Base-by-base conservation (phyloP, 257 asterid genomes). In the Verbena officinalis region DNA sequence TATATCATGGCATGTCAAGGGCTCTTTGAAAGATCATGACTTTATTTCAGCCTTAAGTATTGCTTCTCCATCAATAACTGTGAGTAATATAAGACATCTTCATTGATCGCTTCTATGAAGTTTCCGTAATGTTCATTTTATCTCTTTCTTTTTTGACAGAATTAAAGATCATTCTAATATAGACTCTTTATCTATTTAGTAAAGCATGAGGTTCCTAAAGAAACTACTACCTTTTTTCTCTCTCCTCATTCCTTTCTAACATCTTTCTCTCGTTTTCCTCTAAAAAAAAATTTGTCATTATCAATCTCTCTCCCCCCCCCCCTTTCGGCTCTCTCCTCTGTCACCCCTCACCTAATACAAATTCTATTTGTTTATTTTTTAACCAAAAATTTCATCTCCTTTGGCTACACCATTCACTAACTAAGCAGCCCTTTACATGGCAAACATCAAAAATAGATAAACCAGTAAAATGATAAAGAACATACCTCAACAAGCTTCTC, bases 401-500 rank as follows among this genome's bases (percentile, higher is more conserved):
- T n/a, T n/a, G n/a, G 51, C 36, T 24, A 65, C 20, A 21, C 21
- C 62, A 43, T 12, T 15, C 65, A 44, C 11, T n/a, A 45, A 57
- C 58, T 64, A 68, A 40, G 65, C 43, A 61, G 69, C 53, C 38
- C 21, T 22, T 33, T 38, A 57, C n/a, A 8, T n/a, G 39, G 54
- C n/a, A 67, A 71, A 50, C 39, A 62, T 16, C 27, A 43, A 55
- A 73, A 55, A 60, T n/a, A 24, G 22, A 55, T 19, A 59, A 61
- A 44, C 11, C 42, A 44, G 6, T 11, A 42, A 17, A 34, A n/a
- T n/a, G 17, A 4, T 67, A 19, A 68, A 51, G 64, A 61, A 59
- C 75, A 65, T 83, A 94, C 99, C 96, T 83, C 86, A 9, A 73
- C 54, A 58, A 84, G 70, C 57, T 81, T 81, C 39, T 76, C 78